Evolutionary conservation across 345 rosid genomes (phyloP), one percentile per base, ranked within the genome.

Genomic region (Firmiana major): DNA sequence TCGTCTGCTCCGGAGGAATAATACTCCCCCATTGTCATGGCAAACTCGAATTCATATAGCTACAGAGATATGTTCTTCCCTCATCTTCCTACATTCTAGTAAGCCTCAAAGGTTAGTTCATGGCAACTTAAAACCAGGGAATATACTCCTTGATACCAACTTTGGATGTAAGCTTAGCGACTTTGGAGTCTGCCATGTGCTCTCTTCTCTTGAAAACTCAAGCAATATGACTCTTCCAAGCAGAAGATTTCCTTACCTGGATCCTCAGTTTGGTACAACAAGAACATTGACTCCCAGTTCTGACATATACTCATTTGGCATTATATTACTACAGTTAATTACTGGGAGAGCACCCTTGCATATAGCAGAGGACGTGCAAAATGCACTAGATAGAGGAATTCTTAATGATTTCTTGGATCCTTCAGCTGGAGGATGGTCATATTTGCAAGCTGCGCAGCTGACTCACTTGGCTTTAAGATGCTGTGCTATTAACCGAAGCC

Each of bases 381-480:
- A 45, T 22, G 70, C 78, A 38, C 2, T 73, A 9, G 38, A 48
- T 24, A 57, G 24, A 26, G 71, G 68, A 5, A 6, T 66, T 67
- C 79, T 81, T 36, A 16, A 53, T 17, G 55, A 9, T 16, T 13
- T 79, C 8, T 67, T 84, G 60, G 86, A 84, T 74, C 55, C 76
- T 38, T 76, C 75, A 34, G 86, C 82, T 36, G 86, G 86, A 31
- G 63, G 64, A 1, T 84, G 86, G 82, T 75, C 86, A 38, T 26
- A 71, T 69, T 45, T 46, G 22, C 84, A 75, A 78, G 86, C 80
- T 38, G 19, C n/a, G 6, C 84, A 71, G 63, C 63, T 81, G 82
- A 73, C 76, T 21, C 68, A 13, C 28, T 62, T 63, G 70, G 86
- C 80, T 51, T 45, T 84, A 68, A 75, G 78, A 74, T 84, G 86